Percentiles rank a stretch among this genome's conserved stretches.
phyloP scores from a whole-genome alignment of 768 basidiomycete species.

The Termitomyces sp. region DNA sequence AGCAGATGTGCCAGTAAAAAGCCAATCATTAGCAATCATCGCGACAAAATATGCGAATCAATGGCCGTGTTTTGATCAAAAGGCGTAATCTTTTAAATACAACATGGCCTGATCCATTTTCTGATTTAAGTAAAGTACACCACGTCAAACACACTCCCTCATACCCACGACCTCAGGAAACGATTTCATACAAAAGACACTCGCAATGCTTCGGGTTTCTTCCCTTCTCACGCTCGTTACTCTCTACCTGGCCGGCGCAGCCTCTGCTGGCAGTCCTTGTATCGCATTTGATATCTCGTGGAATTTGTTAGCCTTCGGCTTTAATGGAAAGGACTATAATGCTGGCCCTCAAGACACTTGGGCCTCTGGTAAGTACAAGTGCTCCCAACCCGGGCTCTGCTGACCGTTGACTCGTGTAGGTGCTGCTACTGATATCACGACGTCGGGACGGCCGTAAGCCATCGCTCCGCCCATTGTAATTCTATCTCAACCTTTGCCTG shows the following conservation, averaged over 20 bases:
- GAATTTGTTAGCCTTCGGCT: constrained; percentile 85
- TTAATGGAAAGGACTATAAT: constrained; percentile 80
- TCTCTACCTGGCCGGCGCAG: constrained; percentile 15
- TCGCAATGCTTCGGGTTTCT: constrained; percentile 12
- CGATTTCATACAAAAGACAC: neutral
- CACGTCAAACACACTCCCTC: neutral
- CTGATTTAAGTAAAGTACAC: neutral
- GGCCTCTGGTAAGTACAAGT: constrained; percentile 40
- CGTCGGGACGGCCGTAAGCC: constrained; percentile 67
- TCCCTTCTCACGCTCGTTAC: constrained; percentile 15
- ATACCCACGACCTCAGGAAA: constrained; percentile 1
- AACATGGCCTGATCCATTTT: neutral
- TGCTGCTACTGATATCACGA: constrained; percentile 61
- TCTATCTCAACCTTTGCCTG: neutral
- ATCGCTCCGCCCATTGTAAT: neutral
- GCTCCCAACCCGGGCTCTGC: neutral
- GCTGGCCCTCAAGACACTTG: constrained; percentile 70
- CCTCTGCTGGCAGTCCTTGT: constrained; percentile 36
- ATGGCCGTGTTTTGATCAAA: neutral
- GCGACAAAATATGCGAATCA: no score
- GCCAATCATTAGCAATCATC: no score
- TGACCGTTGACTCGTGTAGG: constrained; percentile 27
- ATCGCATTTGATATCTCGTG: constrained; percentile 74
- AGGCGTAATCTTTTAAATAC: neutral
- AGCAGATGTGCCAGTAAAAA: no score